These are phyloP conservation scores for Zygoascus meyerae DNA, from an alignment of 1,139 yeast genomes.

Conservation along the genomic window DNA sequence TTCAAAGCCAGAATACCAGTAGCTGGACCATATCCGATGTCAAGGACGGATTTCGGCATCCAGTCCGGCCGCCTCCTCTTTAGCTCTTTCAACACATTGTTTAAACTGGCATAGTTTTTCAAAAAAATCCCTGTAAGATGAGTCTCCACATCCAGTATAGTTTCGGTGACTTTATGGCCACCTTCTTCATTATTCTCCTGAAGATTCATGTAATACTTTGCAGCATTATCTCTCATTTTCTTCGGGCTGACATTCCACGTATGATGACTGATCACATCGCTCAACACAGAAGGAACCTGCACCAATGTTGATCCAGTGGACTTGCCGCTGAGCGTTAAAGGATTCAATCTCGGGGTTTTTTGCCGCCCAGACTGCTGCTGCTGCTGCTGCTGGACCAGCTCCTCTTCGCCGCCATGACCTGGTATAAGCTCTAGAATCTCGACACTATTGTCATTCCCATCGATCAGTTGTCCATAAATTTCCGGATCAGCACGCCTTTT, in stretches of 20 bases:
- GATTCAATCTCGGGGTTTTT: no score
- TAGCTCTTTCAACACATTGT: conserved; percentile 64
- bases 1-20: conserved; percentile 86
- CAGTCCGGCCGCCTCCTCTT: conserved; percentile 49
- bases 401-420: not conserved
- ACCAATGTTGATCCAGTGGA: conserved; percentile 22
- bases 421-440: conserved; percentile 3
- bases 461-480: conserved; percentile 14
- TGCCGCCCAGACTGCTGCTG: not conserved
- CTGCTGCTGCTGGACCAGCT: conserved; percentile 1
- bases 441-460: conserved; percentile 11
- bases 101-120: conserved; percentile 72
- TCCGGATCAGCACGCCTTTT: not conserved
- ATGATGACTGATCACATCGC: conserved; percentile 20
- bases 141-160: conserved; percentile 66
- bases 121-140: conserved; percentile 78
- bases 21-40: conserved; percentile 88
- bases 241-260: conserved; percentile 21
- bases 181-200: conserved; percentile 5
- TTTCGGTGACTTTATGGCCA: conserved; percentile 30
- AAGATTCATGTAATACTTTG: conserved; percentile 24
- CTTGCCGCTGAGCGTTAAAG: conserved; percentile 8
- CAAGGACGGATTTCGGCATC: conserved; percentile 61
- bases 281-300: conserved; percentile 20
- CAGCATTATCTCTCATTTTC: conserved; percentile 25